phyloP scores from a whole-genome alignment of 2,329 filamentous ascomycete species.

The Chrysoporthe cubensis region DNA sequence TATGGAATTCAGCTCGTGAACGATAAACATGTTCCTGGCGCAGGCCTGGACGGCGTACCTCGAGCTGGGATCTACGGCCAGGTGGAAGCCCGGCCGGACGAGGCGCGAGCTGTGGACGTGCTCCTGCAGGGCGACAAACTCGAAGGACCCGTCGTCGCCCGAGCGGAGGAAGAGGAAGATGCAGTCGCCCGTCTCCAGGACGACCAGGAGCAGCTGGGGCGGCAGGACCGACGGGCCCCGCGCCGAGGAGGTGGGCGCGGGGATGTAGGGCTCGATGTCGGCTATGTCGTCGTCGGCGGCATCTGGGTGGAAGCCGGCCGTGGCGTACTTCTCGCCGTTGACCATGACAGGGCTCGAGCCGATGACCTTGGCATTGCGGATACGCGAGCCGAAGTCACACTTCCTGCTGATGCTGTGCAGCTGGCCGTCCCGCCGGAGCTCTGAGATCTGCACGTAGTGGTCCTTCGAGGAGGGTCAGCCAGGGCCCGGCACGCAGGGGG shows the following conservation, averaged over 20 bases:
- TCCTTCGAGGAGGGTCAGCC: slow-evolving; percentile 53
- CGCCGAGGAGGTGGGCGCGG: slow-evolving; percentile 12
- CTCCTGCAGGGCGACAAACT: slow-evolving; percentile 57
- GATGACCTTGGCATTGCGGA: slow-evolving; percentile 78
- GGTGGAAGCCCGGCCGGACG: slow-evolving; percentile 63
- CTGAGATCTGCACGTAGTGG: slow-evolving; percentile 78
- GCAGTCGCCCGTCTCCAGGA: slow-evolving; percentile 72
- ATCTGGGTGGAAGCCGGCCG: slow-evolving; percentile 35
- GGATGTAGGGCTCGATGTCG: slow-evolving; percentile 14
- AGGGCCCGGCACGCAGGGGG: background rate
- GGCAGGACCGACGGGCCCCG: slow-evolving; percentile 46
- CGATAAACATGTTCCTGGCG: slow-evolving; percentile 68
- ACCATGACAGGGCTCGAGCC: slow-evolving; percentile 52
- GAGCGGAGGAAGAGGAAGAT: slow-evolving; percentile 74
- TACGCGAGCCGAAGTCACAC: slow-evolving; percentile 76
- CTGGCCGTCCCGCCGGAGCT: slow-evolving; percentile 70
- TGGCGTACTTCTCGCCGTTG: slow-evolving; percentile 38
- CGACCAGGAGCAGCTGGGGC: slow-evolving; percentile 79
- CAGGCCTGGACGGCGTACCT: slow-evolving; percentile 71
- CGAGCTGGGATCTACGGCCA: slow-evolving; percentile 79
- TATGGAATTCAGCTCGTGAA: slow-evolving; percentile 70
- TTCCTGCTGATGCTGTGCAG: slow-evolving; percentile 79
- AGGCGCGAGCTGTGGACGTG: slow-evolving; percentile 47
- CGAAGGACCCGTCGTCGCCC: slow-evolving; percentile 48
- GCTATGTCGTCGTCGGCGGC: slow-evolving; percentile 43